Conservation (phyloP, 1,284 basidiomycete genomes). For the Polyporus tsugae region DNA sequence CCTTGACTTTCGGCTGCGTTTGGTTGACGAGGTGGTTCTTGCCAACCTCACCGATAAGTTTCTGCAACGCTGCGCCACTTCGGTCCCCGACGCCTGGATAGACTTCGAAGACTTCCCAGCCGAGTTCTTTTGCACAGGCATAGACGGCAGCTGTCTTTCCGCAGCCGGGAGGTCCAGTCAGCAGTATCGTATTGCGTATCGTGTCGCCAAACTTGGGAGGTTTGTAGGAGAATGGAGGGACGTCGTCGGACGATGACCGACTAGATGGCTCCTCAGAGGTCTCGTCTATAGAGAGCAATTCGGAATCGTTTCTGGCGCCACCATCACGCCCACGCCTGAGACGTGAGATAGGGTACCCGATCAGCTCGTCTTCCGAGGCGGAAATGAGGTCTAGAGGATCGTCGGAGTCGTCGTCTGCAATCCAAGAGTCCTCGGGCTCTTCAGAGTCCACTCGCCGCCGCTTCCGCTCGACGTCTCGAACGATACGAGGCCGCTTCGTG, state of each 20-base stretch:
- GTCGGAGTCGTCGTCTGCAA: conserved; percentile 49
- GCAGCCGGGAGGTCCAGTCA: conserved; percentile 83
- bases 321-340: conserved; percentile 25
- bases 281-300: neutral
- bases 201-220: conserved; percentile 49
- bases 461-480: conserved; percentile 57
- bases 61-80: conserved; percentile 80
- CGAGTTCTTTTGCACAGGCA: conserved; percentile 92
- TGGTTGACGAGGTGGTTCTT: conserved; percentile 85
- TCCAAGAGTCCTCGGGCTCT: conserved; percentile 58
- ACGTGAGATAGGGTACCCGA: conserved; percentile 28
- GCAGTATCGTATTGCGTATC: conserved; percentile 86
- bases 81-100: conserved; percentile 94
- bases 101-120: conserved; percentile 97
- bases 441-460: conserved; percentile 63
- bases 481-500: conserved; percentile 57
- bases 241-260: conserved; percentile 1
- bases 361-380: conserved; percentile 43
- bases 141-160: conserved; percentile 96
- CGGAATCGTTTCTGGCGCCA: neutral
- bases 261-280: conserved; percentile 12
- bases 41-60: conserved; percentile 91
- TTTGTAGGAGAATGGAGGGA: conserved; percentile 24
- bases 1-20: conserved; percentile 37
- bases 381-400: conserved; percentile 33